Conservation (phyloP, 305 asterid species). For the Petunia hybrid region DNA sequence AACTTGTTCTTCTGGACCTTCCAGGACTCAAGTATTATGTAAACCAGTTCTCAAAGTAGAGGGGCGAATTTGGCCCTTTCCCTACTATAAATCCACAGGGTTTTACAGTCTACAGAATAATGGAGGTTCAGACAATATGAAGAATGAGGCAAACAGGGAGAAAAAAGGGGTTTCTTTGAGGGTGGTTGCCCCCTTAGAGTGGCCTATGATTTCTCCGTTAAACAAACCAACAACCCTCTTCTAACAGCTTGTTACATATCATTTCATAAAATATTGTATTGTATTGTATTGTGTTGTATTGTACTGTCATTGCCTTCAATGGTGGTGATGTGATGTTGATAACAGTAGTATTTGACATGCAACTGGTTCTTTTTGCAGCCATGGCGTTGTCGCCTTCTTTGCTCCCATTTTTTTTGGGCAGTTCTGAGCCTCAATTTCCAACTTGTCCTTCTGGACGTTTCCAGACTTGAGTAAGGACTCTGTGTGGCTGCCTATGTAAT, state of each 20-base stretch:
- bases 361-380: neutral
- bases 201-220: slow-evolving; percentile 14
- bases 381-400: slow-evolving; percentile 7
- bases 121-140: too few species aligned
- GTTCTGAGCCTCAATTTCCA: slow-evolving; percentile 7
- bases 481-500: neutral
- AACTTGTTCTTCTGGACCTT: too few species aligned
- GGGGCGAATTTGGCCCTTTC: too few species aligned
- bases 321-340: slow-evolving; percentile 17
- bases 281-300: too few species aligned
- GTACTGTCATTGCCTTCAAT: too few species aligned
- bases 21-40: too few species aligned
- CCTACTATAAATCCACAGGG: too few species aligned
- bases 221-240: neutral
- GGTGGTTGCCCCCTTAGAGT: neutral
- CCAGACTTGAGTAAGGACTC: neutral
- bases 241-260: too few species aligned
- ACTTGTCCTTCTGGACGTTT: slow-evolving; percentile 1
- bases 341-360: too few species aligned
- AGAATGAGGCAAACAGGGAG: slow-evolving; percentile 23
- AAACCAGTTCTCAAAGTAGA: too few species aligned
- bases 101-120: too few species aligned
- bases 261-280: too few species aligned
- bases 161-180: neutral
- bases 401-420: neutral